phyloP scores from a whole-genome alignment of 1,284 basidiomycete genomes.

The Xerocomus amazonicus region DNA sequence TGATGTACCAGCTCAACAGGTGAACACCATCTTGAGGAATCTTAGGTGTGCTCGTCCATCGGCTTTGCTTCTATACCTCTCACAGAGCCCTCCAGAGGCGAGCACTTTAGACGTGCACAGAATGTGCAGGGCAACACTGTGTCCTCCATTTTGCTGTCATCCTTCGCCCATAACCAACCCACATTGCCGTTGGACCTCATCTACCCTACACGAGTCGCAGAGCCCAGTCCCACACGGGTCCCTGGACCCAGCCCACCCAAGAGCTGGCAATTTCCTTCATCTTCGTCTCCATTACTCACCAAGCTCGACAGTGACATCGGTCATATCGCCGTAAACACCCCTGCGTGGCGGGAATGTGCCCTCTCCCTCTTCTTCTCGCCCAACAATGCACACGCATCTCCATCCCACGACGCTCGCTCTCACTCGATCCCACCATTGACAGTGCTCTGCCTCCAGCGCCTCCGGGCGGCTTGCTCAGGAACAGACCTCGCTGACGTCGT shows the following conservation, averaged over 20 bases:
- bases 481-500: slow-evolving; percentile 41
- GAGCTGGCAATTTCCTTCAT: slow-evolving; percentile 40
- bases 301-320: slow-evolving; percentile 9
- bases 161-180: slow-evolving; percentile 35
- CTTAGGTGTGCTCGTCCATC: slow-evolving; percentile 24
- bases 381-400: background rate
- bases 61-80: background rate
- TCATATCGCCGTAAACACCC: slow-evolving; percentile 22
- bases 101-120: slow-evolving; percentile 61
- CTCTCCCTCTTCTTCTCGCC: slow-evolving; percentile 47
- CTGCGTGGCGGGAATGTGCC: slow-evolving; percentile 49
- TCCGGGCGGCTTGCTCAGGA: slow-evolving; percentile 29
- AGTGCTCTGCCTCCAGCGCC: slow-evolving; percentile 38
- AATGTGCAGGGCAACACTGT: slow-evolving; percentile 46
- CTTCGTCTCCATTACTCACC: background rate
- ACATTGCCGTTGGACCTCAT: slow-evolving; percentile 42
- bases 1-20: slow-evolving; percentile 27
- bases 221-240: slow-evolving; percentile 12
- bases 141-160: slow-evolving; percentile 14
- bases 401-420: slow-evolving; percentile 1
- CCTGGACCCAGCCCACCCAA: slow-evolving; percentile 49
- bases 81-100: slow-evolving; percentile 40
- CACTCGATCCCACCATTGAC: slow-evolving; percentile 43
- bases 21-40: slow-evolving; percentile 45
- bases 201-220: slow-evolving; percentile 23